Percentiles rank a stretch among this genome's conserved stretches.
Conservation (phyloP, 1,139 yeast species). For the Debaryomyces nepalensis region DNA sequence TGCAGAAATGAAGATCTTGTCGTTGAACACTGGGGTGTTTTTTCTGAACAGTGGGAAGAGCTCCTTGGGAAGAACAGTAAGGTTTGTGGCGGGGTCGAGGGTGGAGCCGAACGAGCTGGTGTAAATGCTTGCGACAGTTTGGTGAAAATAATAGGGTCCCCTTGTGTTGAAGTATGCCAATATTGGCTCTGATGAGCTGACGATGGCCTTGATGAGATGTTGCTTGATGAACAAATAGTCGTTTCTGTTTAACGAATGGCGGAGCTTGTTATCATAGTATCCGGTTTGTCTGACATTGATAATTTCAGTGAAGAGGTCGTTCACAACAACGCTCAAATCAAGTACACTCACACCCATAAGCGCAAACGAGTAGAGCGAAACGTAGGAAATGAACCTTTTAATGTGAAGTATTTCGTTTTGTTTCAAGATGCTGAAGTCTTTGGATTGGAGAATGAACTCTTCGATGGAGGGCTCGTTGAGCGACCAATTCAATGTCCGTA, state of each 20-base stretch:
- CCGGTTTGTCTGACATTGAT: conserved; percentile 27
- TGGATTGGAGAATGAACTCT: conserved; percentile 46
- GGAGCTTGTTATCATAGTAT: conserved; percentile 28
- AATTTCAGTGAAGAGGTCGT: conserved; percentile 44
- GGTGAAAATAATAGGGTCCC: conserved; percentile 39
- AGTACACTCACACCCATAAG: conserved; percentile 38
- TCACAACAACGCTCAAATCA: conserved; percentile 40
- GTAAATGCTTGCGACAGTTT: conserved; percentile 1
- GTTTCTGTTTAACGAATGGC: conserved; percentile 24
- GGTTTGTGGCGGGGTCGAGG: not conserved
- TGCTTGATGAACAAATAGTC: conserved; percentile 37
- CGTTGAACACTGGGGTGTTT: not conserved
- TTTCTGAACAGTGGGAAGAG: conserved; percentile 2
- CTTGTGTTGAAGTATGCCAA: conserved; percentile 36
- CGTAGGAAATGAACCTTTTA: conserved; percentile 44
- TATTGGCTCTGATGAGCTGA: conserved; percentile 39
- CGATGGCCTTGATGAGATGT: conserved; percentile 35
- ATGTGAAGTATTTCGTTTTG: conserved; percentile 40
- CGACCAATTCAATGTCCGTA: conserved; percentile 65
- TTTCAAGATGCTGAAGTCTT: conserved; percentile 36
- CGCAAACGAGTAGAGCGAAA: conserved; percentile 42
- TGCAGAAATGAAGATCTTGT: conserved; percentile 13
- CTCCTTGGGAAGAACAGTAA: conserved; percentile 1
- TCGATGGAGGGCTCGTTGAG: conserved; percentile 61
- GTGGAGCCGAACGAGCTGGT: conserved; percentile 5